phyloP scores from a whole-genome alignment of 1,139 yeast species.

The Protomyces pachydermus region DNA sequence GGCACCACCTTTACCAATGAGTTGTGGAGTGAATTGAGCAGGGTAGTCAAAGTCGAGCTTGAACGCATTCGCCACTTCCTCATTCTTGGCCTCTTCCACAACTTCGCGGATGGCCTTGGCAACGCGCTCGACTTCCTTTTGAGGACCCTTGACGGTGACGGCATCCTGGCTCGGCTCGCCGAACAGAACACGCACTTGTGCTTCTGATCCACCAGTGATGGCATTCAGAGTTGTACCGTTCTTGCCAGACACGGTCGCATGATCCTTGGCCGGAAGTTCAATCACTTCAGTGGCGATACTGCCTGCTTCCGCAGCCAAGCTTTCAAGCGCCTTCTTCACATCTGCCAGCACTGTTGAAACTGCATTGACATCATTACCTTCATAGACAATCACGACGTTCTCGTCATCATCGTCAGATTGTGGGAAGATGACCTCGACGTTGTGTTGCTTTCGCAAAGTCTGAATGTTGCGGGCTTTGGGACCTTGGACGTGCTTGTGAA shows the following conservation, averaged over 20 bases:
- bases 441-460: conserved; percentile 48
- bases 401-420: conserved; percentile 42
- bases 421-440: conserved; percentile 55
- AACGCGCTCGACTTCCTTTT: conserved; percentile 52
- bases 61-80: conserved; percentile 56
- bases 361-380: conserved; percentile 38
- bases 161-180: conserved; percentile 46
- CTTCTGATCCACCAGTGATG: conserved; percentile 42
- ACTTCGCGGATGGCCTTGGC: conserved; percentile 52
- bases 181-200: conserved; percentile 36
- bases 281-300: conserved; percentile 52
- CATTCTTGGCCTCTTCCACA: conserved; percentile 60
- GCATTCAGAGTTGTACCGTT: conserved; percentile 52
- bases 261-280: conserved; percentile 52
- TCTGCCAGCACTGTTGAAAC: conserved; percentile 44
- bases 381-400: conserved; percentile 47
- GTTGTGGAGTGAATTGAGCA: conserved; percentile 60
- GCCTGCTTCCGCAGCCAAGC: conserved; percentile 56
- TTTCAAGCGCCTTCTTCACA: conserved; percentile 51
- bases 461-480: conserved; percentile 42
- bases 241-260: conserved; percentile 52
- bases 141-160: conserved; percentile 59
- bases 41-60: conserved; percentile 59
- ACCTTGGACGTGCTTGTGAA: conserved; percentile 49
- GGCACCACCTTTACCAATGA: conserved; percentile 86